Base-by-base conservation (phyloP, 225 moss, liverwort and hornwort species). In the Marchantia paleacea region DNA sequence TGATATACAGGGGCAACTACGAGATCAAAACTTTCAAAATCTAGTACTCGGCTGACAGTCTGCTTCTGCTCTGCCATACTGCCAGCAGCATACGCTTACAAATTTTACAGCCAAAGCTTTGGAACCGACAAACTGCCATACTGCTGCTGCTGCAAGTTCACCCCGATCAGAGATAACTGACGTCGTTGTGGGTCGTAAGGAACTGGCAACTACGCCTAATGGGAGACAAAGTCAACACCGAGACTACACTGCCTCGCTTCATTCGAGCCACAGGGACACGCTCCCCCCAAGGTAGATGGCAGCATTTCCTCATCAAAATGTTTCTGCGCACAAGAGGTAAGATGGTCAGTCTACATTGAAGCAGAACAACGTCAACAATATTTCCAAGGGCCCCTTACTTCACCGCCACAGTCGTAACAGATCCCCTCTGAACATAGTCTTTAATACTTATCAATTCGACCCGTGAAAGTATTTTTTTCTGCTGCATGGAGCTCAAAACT, bases 221-320 rank as follows among this genome's bases (percentile, higher is more conserved):
- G 25, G 22, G 50, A 18, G 8, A 28, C 11, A 53, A 53, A 50
- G 73, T 54, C 53, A 50, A 73, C 52, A 12, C 57, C 30, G 18
- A 31, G 10, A 19, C 20, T 48, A 49, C 78, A 78, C 26, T 78
- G 39, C 39, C 30, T 63, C 20, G 16, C 12, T 61, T 58, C 75
- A 79, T 79, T 81, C 53, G 85, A 84, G 73, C 71, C 69, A 81
- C 77, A 88, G 31, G 73, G 22, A 75, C 94, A 94, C 15, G 83
- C 77, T 29, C 94, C 91, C 71, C 89, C 89, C 53, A 92, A 85
- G 4, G 81, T 79, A 29, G 74, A 62, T 30, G 91, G 92, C 84
- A 94, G 76, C 86, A 90, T 79, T 29, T 70, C 52, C 57, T 82
- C 48, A 49, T 91, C 85, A 80, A 90, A 94, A 83, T 90, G 84